These are phyloP conservation scores for Patellifolia procumbens DNA, from an alignment of 179 eudicot species.

Conservation along the genomic window DNA sequence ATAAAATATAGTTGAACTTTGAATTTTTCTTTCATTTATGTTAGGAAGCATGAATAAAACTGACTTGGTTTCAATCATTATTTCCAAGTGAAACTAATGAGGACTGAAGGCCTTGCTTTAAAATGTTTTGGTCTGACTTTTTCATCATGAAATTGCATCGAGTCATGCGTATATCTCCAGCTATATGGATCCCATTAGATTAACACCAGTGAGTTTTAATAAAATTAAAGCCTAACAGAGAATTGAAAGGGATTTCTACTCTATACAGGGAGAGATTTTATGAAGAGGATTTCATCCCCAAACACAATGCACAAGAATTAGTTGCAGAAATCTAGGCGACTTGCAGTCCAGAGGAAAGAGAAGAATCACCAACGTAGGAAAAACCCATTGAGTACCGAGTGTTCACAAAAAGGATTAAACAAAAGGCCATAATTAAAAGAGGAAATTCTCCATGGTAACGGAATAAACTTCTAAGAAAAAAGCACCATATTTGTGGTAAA, in stretches of 20 bases:
- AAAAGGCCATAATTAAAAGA: not conserved
- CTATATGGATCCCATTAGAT: too few relatives aligned
- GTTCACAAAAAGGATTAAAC: not conserved
- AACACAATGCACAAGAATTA: not conserved
- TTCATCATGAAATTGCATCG: slow-evolving; percentile 11
- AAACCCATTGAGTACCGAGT: not conserved
- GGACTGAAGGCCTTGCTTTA: slow-evolving; percentile 3
- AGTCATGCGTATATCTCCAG: not conserved
- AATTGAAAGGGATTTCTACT: too few relatives aligned
- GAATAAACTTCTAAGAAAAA: not conserved
- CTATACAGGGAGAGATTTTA: not conserved
- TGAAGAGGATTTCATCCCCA: not conserved
- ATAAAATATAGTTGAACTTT: not conserved
- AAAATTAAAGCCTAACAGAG: too few relatives aligned
- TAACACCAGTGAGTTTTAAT: too few relatives aligned
- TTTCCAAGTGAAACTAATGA: not conserved
- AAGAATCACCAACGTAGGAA: not conserved
- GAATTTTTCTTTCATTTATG: not conserved
- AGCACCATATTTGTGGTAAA: not conserved
- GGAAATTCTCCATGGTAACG: not conserved
- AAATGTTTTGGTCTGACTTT: slow-evolving; percentile 10
- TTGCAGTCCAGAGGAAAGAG: too few relatives aligned
- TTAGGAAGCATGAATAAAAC: not conserved
- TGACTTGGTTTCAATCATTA: too few relatives aligned
- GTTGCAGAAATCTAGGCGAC: not conserved